Evolutionary conservation across 2,329 filamentous ascomycete genomes (phyloP), one percentile per base, ranked within the genome.

Genomic region (Trichoderma atroviride): DNA sequence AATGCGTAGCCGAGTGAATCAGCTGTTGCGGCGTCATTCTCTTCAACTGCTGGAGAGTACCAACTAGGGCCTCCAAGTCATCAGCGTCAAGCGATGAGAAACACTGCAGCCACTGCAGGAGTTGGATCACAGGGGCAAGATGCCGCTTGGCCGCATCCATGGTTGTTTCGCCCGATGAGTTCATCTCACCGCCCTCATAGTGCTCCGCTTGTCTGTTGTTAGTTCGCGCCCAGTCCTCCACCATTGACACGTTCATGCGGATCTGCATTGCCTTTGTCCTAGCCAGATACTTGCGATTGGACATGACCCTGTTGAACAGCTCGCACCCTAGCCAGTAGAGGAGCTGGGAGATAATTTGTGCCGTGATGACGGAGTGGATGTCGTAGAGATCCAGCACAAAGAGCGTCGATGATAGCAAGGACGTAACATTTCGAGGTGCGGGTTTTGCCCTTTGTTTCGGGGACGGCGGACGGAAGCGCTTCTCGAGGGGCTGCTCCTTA

Each of bases 261-360:
- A 99, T 98, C 79, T 99, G 96, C 96, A 99, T 99, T 4, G 96
- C 96, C 80, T 99, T 99, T 22, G 96, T 99, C 65, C 96, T 88
- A 6, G 96, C 95, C 11, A 99, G 85, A 76, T 97, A 99, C 78
- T 95, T 94, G 73, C 93, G 89, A 76, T 96, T 97, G 35, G 92
- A 95, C 92, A 99, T 97, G 79, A 99, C 92, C 70, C 95, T 91
- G 79, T 99, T 99, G 83, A 99, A 99, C 10, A 98, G 88, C 80
- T 99, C 96, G 0, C 95, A 93, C 7, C 94, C 92, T 19, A 99
- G 86, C 96, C 96, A 99, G 82, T 97, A 99, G 56, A 98, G 86
- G 2, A 99, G 85, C 77, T 99, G 96, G 4, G 94, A 92, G 31
- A 97, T 83, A 69, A 98, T 93, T 78, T 99, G 96, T 1, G 94